Evolutionary conservation across 2,329 filamentous ascomycete genomes (phyloP).

Genomic region (Sporothrix protearum): DNA sequence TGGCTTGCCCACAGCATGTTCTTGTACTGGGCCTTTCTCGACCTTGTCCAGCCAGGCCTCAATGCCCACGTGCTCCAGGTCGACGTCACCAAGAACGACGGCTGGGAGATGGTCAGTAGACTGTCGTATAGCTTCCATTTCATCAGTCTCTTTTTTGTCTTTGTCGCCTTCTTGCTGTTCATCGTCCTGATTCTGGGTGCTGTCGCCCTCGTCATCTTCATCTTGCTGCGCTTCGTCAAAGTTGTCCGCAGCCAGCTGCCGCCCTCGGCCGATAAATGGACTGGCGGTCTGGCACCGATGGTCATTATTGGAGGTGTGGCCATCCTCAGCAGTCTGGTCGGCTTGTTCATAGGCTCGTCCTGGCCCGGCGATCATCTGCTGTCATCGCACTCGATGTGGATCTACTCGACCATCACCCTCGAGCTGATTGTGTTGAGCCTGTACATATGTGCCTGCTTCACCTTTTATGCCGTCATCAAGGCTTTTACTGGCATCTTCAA

Average conservation of each 20-base stretch:
- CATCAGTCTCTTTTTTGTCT: background rate
- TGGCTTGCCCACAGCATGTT: background rate
- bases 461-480: background rate
- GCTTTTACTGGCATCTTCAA: background rate
- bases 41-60: conserved; percentile 21
- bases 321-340: background rate
- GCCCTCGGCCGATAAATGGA: background rate
- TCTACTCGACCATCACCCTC: background rate
- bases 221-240: background rate
- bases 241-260: background rate
- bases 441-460: background rate
- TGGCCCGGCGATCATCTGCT: background rate
- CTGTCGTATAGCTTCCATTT: background rate
- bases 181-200: background rate
- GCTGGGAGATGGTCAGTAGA: background rate
- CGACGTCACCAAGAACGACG: background rate
- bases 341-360: background rate
- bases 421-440: conserved; percentile 9
- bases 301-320: background rate
- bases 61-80: conserved; percentile 18
- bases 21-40: conserved; percentile 24
- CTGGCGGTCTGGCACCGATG: background rate
- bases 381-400: background rate
- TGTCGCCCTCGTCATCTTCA: background rate
- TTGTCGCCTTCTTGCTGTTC: background rate